Percentiles rank a stretch among this genome's conserved stretches.
Evolutionary conservation across 169 alveolate species (phyloP).

Genomic region (Theileria sp.): DNA sequence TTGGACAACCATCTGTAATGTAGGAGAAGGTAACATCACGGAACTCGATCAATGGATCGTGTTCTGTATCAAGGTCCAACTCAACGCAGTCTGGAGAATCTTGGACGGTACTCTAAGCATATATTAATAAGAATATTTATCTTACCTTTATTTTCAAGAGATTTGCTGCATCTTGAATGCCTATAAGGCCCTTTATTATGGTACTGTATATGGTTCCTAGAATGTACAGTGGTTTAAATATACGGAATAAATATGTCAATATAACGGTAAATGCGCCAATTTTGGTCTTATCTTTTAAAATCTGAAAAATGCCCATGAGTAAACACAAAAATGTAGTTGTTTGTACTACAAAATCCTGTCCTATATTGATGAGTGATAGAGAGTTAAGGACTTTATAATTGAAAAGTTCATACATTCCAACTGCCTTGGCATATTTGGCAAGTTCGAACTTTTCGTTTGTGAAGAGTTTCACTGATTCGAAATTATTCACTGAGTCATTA

Average conservation of each 20-base stretch:
- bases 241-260: slow-evolving; percentile 59
- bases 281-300: background rate
- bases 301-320: slow-evolving; percentile 22
- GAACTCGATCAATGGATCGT: slow-evolving; percentile 49
- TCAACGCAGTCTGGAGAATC: background rate
- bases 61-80: background rate
- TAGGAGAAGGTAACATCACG: slow-evolving; percentile 43
- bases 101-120: slow-evolving; percentile 2
- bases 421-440: slow-evolving; percentile 60
- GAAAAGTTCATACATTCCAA: slow-evolving; percentile 61
- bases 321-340: slow-evolving; percentile 33
- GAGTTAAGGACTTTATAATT: slow-evolving; percentile 64
- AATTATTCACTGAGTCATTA: slow-evolving; percentile 72
- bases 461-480: slow-evolving; percentile 76
- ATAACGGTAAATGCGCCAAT: slow-evolving; percentile 52
- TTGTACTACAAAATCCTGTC: slow-evolving; percentile 66
- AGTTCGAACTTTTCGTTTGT: slow-evolving; percentile 73
- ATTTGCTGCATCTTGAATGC: slow-evolving; percentile 44
- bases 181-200: slow-evolving; percentile 56
- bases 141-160: slow-evolving; percentile 35
- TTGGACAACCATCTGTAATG: background rate
- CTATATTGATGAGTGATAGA: slow-evolving; percentile 63
- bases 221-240: slow-evolving; percentile 70
- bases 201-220: slow-evolving; percentile 73
- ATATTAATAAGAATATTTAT: background rate